Conservation (phyloP, 441 rosid genomes). For the Erodium moschatum region DNA sequence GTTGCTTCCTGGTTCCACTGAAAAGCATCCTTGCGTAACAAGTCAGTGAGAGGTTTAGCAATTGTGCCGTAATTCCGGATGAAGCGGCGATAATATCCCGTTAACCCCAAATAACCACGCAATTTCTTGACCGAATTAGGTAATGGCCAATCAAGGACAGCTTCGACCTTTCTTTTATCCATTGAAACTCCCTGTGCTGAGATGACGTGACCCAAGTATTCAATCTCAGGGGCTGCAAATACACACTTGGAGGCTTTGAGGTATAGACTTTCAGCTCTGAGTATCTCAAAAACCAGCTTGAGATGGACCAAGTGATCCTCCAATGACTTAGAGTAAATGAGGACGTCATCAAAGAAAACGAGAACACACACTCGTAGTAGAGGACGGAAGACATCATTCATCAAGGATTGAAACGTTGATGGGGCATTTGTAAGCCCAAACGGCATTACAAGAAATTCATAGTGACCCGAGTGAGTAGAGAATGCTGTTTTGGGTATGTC, state of each 20-base stretch:
- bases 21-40: not conserved
- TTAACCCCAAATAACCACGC: not conserved
- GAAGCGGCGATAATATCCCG: no score
- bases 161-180: not conserved
- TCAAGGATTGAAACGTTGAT: not conserved
- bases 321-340: not conserved
- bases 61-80: not conserved
- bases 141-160: not conserved
- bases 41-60: not conserved
- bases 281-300: not conserved
- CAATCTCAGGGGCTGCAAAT: not conserved
- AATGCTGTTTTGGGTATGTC: not conserved
- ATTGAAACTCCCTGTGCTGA: not conserved
- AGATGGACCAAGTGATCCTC: not conserved
- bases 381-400: not conserved
- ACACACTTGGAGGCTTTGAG: not conserved
- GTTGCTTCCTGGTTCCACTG: not conserved
- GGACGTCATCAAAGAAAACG: no score
- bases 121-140: not conserved
- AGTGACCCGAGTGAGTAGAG: not conserved
- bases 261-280: not conserved
- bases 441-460: not conserved
- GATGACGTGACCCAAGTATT: not conserved
- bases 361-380: not conserved
- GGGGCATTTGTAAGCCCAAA: not conserved